These are phyloP conservation scores for Penicillium chermesinum DNA, from an alignment of 495 filamentous ascomycete species.

Conservation along the genomic window DNA sequence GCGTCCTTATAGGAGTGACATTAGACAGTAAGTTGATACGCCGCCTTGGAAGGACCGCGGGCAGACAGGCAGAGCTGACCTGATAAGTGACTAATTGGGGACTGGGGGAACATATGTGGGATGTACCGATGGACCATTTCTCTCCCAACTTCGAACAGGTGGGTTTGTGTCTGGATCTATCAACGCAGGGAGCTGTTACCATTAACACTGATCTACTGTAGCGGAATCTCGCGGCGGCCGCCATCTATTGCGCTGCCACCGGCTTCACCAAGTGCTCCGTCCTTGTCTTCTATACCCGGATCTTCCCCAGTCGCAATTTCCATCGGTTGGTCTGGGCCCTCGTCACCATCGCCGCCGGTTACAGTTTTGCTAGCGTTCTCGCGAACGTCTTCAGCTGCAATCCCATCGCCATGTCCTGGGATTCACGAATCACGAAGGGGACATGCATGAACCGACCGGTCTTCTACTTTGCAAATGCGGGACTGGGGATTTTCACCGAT, in stretches of 20 bases:
- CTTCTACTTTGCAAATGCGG: conserved; percentile 34
- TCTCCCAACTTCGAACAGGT: conserved; percentile 14
- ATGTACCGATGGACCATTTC: conserved; percentile 13
- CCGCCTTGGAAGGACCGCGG: not conserved
- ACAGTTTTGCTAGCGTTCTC: conserved; percentile 30
- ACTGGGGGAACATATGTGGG: conserved; percentile 30
- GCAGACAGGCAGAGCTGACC: conserved; percentile 1
- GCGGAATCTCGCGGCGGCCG: conserved; percentile 24
- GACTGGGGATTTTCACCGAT: conserved; percentile 33
- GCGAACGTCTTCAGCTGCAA: conserved; percentile 31
- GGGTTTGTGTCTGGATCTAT: conserved; percentile 17
- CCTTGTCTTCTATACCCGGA: conserved; percentile 46
- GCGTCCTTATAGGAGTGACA: conserved; percentile 25
- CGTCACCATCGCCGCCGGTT: conserved; percentile 31
- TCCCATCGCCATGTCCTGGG: conserved; percentile 30
- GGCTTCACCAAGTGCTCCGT: conserved; percentile 40
- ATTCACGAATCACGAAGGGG: conserved; percentile 18
- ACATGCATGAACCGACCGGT: conserved; percentile 28
- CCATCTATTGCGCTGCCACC: conserved; percentile 34
- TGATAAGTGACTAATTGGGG: conserved; percentile 25
- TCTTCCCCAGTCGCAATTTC: conserved; percentile 37
- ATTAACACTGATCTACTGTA: conserved; percentile 3
- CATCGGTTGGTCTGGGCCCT: conserved; percentile 28
- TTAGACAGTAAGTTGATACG: conserved; percentile 19
- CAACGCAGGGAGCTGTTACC: too few relatives aligned